phyloP scores from a whole-genome alignment of 192 early-diverging fungal species.

The Coemansia furcata region DNA sequence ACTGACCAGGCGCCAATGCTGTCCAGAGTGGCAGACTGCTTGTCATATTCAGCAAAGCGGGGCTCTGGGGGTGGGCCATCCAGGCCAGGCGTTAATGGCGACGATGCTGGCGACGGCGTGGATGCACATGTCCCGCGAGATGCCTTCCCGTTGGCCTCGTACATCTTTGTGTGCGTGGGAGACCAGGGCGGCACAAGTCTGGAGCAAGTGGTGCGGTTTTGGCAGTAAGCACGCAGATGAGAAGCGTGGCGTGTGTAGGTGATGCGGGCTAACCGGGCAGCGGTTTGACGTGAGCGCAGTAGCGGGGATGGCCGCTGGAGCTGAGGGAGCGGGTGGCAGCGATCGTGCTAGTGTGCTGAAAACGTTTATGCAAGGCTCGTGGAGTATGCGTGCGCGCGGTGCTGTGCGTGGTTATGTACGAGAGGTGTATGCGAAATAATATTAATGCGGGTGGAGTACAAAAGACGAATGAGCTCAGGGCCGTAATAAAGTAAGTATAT shows the following conservation, averaged over 20 bases:
- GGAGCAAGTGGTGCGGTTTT: background rate
- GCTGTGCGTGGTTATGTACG: background rate
- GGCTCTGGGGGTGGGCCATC: conserved; percentile 27
- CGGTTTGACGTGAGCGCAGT: background rate
- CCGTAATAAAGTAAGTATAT: background rate
- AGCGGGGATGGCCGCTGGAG: background rate
- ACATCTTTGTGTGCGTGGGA: conserved; percentile 14
- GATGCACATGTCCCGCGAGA: conserved; percentile 34
- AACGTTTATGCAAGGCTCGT: conserved; percentile 4
- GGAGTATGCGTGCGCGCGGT: background rate
- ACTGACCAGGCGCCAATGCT: conserved; percentile 47
- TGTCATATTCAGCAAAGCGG: conserved; percentile 16
- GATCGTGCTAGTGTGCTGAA: background rate
- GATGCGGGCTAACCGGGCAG: background rate
- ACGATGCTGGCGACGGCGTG: conserved; percentile 33
- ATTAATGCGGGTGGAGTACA: background rate
- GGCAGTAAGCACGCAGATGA: background rate
- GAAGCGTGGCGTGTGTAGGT: background rate
- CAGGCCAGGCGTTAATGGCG: conserved; percentile 34
- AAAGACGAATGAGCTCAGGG: background rate
- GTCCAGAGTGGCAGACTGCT: conserved; percentile 35
- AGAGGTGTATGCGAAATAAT: conserved; percentile 7
- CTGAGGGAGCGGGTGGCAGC: background rate
- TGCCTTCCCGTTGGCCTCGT: conserved; percentile 19
- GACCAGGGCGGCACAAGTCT: background rate